Conservation (phyloP, 2,329 filamentous ascomycete species). For the Cordyceps fumosorosea region DNA sequence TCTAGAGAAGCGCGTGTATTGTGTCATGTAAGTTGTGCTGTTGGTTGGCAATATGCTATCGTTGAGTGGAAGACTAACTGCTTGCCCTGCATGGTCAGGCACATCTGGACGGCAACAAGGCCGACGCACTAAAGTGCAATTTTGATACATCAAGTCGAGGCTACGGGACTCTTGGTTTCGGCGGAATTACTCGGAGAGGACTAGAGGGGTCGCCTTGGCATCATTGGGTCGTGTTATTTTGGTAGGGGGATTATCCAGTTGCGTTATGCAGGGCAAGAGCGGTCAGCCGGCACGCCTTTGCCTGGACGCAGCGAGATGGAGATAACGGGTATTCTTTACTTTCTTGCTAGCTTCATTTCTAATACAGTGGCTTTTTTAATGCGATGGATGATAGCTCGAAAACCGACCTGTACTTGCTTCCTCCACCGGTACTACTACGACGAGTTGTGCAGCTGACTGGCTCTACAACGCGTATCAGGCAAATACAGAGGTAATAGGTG, state of each 20-base stretch:
- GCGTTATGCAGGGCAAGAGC: neutral
- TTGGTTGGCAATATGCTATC: neutral
- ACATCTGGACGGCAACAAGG: conserved; percentile 28
- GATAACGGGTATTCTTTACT: neutral
- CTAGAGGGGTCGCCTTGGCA: neutral
- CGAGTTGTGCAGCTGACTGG: neutral
- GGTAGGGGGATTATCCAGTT: neutral
- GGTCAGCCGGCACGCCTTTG: neutral
- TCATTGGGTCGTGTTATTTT: conserved; percentile 3
- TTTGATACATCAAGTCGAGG: neutral
- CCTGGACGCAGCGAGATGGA: neutral
- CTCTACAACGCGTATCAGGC: neutral
- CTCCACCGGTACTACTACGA: neutral
- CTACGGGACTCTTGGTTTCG: neutral
- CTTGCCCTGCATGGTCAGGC: conserved; percentile 17
- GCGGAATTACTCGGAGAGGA: neutral
- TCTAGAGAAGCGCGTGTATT: conserved; percentile 64
- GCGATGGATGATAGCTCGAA: neutral
- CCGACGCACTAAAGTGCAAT: conserved; percentile 11
- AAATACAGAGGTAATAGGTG: neutral
- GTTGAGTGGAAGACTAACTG: neutral
- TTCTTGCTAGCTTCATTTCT: neutral
- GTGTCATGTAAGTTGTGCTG: conserved; percentile 61
- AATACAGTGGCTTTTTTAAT: neutral
- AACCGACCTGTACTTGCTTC: neutral